Evolutionary conservation across 352 stramenopile genomes (phyloP), one percentile per base, ranked within the genome.

Genomic region (Phytophthora hybrid): DNA sequence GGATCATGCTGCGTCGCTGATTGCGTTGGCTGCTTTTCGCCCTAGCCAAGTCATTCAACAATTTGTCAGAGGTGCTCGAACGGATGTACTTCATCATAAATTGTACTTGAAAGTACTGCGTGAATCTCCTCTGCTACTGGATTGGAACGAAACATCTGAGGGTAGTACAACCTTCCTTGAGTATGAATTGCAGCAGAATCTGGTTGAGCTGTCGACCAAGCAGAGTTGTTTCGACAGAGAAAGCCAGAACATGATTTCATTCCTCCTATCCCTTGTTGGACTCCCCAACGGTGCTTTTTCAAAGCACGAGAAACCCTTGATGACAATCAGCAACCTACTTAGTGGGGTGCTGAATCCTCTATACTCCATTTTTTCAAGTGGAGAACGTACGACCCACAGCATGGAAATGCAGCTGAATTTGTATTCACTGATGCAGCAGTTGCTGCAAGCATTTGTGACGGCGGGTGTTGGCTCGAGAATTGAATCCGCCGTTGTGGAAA

Each of bases 1-100:
- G 21, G 46, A 67, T 29, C 65, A 76, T 29, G 23, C 69, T 21
- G 51, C 59, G 19, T 58, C 59, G 5, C 51, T 88, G 6, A 18
- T 77, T 5, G 37, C 59, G 39, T 57, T 85, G 8, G 32, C 81
- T 29, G 76, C 70, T 0, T 82, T 85, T 66, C 77, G 68, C 39
- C 74, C 81, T 1, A 55, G 56, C n/a, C 59, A 72, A 59, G 23
- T 83, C 21, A 52, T 88, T 52, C 47, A 55, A 11, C 61, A 80
- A 51, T 73, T 74, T 11, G 51, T 86, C 23, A 66, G 23, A 23
- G 69, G 69, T 4, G 66, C 71, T 62, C 66, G 66, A 14, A 54
- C 39, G 34, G 54, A 69, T 19, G 32, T 61, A 19, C 21, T 71
- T 21, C 77, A 85, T 23, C 56, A 83, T 6, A 14, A 32, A 5